Evolutionary conservation across 208 protist species (phyloP).

Genomic region (Zelonia costaricensis): DNA sequence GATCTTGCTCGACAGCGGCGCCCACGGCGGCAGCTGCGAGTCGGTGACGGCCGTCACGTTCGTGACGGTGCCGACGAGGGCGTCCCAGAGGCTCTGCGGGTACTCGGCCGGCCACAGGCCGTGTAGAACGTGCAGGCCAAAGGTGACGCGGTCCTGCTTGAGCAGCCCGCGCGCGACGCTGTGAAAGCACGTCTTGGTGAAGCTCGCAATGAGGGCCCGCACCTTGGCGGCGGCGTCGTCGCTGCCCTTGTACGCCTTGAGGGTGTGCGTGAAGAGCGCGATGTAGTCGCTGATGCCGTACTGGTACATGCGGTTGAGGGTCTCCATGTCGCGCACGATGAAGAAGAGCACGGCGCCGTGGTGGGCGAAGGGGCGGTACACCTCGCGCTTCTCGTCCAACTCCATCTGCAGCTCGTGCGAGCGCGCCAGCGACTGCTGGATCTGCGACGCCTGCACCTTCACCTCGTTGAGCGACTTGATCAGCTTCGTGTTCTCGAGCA

Average conservation of each 20-base stretch:
- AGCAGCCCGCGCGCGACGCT: conserved; percentile 79
- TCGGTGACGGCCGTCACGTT: conserved; percentile 29
- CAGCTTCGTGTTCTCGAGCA: conserved; percentile 96
- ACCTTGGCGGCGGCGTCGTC: conserved; percentile 49
- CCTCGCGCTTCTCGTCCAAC: conserved; percentile 94
- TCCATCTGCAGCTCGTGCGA: conserved; percentile 87
- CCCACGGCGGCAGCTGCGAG: conserved; percentile 56
- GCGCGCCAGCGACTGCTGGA: conserved; percentile 85
- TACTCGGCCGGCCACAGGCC: conserved; percentile 84
- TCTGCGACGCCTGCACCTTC: conserved; percentile 89
- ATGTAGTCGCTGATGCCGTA: conserved; percentile 95
- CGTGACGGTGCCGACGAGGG: conserved; percentile 74
- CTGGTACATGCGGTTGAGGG: conserved; percentile 97
- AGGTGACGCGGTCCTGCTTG: conserved; percentile 92
- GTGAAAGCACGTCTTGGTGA: conserved; percentile 74
- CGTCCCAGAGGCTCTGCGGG: conserved; percentile 78
- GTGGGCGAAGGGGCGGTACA: conserved; percentile 92
- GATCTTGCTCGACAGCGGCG: conserved; percentile 47
- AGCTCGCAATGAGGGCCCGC: conserved; percentile 42
- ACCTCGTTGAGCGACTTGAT: conserved; percentile 94
- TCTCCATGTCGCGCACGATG: conserved; percentile 87
- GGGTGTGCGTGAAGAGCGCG: conserved; percentile 65
- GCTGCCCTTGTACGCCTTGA: conserved; percentile 49
- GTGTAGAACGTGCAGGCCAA: conserved; percentile 94
- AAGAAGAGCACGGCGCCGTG: conserved; percentile 93